Base-by-base conservation (phyloP, 2,329 filamentous ascomycete genomes). In the Delphinella strobiligena region DNA sequence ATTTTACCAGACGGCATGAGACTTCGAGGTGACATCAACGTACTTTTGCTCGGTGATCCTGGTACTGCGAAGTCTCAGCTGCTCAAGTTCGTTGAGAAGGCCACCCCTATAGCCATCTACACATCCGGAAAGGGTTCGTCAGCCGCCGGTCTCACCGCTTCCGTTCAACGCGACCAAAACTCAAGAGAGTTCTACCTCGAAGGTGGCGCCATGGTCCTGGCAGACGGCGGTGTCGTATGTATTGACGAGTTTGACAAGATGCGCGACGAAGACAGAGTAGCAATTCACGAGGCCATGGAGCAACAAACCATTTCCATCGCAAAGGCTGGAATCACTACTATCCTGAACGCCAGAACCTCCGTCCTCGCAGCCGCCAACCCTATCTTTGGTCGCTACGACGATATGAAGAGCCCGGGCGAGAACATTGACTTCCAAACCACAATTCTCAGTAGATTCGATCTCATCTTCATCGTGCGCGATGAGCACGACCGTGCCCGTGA, bases 191-290 rank as follows among this genome's bases (percentile, higher is more conserved):
- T 98, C 61, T 98, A 96, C 54, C 77, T 98, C 1, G 91, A 98
- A 68, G 91, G 91, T 34, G 91, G 91, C 62, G 91, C 91, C 22
- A 96, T 98, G 91, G 91, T 98, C 3, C 75, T 98, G 14, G 91
- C 91, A 3, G 91, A 98, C 50, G 88, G 88, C 2, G 91, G 91
- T 52, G 89, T 96, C 1, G 91, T 96, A 8, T 96, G 91, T 61
- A 98, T 98, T 51, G 91, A 98, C 56, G 91, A 98, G 63, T 98
- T 98, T 56, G 91, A 98, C 67, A 98, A 98, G 70, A 98, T 98
- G 91, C 75, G 91, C 46, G 91, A 98, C 57, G 91, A 98, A 61
- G 91, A 98, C 53, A 76, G 91, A 51, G 91, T 96, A 5, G 91
- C 91, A 2, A 98, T 98, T 49, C 91, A 98, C 70, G 91, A 98